A percentile compares a stretch with the other conserved stretches of the same genome.
Conservation (phyloP, 148 eudicot species). For the Camellia granthamiana region DNA sequence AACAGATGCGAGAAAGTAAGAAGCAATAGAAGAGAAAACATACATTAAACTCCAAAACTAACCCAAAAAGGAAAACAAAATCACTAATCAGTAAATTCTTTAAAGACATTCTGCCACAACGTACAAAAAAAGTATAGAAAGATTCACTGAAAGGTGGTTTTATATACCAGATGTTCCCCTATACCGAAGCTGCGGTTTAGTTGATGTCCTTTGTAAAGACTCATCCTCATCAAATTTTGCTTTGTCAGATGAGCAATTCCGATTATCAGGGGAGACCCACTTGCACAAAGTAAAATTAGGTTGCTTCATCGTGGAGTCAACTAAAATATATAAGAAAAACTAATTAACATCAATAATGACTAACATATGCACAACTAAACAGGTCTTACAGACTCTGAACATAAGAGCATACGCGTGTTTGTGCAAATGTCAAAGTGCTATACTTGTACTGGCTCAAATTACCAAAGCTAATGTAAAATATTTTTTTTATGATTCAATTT, state of each 20-base stretch:
- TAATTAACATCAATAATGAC: not conserved
- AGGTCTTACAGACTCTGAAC: not conserved
- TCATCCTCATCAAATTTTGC: conserved; percentile 36
- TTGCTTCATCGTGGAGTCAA: conserved; percentile 25
- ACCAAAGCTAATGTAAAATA: not conserved
- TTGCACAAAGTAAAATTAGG: conserved; percentile 61
- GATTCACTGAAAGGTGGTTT: not conserved
- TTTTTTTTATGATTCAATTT: not conserved
- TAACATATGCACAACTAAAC: too few relatives aligned
- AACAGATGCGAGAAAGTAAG: conserved; percentile 15
- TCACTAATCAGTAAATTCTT: conserved; percentile 6
- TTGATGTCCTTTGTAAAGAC: conserved; percentile 25
- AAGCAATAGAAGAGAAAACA: not conserved
- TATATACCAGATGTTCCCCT: conserved; percentile 39
- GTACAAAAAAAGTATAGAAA: too few relatives aligned
- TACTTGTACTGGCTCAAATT: not conserved
- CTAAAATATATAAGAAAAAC: conserved; percentile 15
- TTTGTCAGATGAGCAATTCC: conserved; percentile 26
- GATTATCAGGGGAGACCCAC: conserved; percentile 49
- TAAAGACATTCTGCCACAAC: not conserved
- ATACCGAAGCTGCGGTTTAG: conserved; percentile 31
- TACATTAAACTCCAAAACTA: not conserved
- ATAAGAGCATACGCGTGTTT: not conserved
- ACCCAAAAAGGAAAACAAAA: conserved; percentile 12
- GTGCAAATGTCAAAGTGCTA: not conserved